Conservation (phyloP, 495 filamentous ascomycete species). For the Hypoxylon rickii region DNA sequence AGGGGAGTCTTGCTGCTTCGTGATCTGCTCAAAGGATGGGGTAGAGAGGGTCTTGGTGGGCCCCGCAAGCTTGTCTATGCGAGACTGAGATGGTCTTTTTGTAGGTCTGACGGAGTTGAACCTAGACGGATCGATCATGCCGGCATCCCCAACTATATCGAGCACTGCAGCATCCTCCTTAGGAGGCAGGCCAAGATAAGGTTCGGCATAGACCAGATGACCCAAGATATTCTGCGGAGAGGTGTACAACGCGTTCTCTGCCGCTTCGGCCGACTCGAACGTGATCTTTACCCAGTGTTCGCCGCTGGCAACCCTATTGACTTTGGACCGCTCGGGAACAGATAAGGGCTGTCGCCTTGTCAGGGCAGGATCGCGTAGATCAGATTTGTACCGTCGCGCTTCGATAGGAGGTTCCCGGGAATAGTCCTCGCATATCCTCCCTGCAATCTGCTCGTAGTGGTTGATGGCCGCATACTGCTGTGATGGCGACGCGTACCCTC, state of each 20-base stretch:
- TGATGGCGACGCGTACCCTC: constrained; percentile 73
- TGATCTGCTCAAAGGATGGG: neutral
- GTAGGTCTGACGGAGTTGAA: constrained; percentile 7
- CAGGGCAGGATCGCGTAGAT: constrained; percentile 67
- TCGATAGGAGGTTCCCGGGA: constrained; percentile 67
- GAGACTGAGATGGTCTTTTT: constrained; percentile 22
- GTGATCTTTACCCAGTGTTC: constrained; percentile 93
- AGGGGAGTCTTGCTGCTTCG: constrained; percentile 29
- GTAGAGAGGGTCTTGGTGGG: constrained; percentile 4
- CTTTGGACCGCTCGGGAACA: constrained; percentile 70
- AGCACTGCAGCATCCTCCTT: constrained; percentile 65
- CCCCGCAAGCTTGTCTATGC: constrained; percentile 5
- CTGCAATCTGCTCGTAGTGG: constrained; percentile 78
- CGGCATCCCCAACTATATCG: constrained; percentile 43
- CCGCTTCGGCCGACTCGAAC: constrained; percentile 79
- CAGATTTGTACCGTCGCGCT: constrained; percentile 59
- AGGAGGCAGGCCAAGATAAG: constrained; percentile 72
- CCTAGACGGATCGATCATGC: constrained; percentile 29
- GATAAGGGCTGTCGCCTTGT: constrained; percentile 63
- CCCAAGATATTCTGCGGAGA: constrained; percentile 80
- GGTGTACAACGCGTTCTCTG: constrained; percentile 72
- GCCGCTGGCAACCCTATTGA: constrained; percentile 75
- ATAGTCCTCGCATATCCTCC: constrained; percentile 89
- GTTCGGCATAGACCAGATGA: constrained; percentile 76
- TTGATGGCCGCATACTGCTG: constrained; percentile 84